Conservation (phyloP, 345 rosid genomes). For the Hibiscus mutabilis region DNA sequence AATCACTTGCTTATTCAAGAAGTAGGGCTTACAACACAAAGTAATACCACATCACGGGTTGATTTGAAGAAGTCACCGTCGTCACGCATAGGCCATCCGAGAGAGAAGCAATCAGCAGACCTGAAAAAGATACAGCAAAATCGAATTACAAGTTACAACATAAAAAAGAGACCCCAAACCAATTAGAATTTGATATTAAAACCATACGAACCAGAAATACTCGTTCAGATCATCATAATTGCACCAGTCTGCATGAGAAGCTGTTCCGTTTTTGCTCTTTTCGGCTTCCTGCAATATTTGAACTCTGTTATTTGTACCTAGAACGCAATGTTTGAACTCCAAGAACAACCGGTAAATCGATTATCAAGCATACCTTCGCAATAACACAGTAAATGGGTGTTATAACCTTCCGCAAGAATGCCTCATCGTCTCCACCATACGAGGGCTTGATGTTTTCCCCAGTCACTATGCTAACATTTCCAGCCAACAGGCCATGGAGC, state of each 20-base stretch:
- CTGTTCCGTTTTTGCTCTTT: conserved; percentile 64
- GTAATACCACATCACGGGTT: conserved; percentile 43
- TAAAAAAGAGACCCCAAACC: background rate
- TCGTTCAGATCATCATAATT: conserved; percentile 97
- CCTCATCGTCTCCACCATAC: conserved; percentile 96
- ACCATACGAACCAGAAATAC: conserved; percentile 75
- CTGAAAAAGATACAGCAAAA: conserved; percentile 29
- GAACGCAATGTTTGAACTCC: conserved; percentile 18
- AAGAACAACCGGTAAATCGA: background rate
- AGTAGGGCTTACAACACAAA: conserved; percentile 5
- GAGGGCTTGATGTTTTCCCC: conserved; percentile 98
- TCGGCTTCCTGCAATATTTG: conserved; percentile 63
- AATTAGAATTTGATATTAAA: conserved; percentile 10
- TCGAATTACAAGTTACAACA: conserved; percentile 9
- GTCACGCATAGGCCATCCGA: conserved; percentile 99
- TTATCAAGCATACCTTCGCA: conserved; percentile 47
- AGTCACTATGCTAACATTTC: conserved; percentile 95
- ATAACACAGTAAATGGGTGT: conserved; percentile 83
- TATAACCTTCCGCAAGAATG: conserved; percentile 82
- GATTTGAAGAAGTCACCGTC: conserved; percentile 92
- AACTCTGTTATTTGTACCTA: conserved; percentile 15
- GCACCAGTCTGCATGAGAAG: conserved; percentile 87
- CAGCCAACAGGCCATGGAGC: conserved; percentile 93
- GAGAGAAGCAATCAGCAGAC: conserved; percentile 95
- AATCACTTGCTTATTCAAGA: conserved; percentile 14